Base-by-base conservation (phyloP, 495 filamentous ascomycete genomes). In the Penicillium bialowiezense region DNA sequence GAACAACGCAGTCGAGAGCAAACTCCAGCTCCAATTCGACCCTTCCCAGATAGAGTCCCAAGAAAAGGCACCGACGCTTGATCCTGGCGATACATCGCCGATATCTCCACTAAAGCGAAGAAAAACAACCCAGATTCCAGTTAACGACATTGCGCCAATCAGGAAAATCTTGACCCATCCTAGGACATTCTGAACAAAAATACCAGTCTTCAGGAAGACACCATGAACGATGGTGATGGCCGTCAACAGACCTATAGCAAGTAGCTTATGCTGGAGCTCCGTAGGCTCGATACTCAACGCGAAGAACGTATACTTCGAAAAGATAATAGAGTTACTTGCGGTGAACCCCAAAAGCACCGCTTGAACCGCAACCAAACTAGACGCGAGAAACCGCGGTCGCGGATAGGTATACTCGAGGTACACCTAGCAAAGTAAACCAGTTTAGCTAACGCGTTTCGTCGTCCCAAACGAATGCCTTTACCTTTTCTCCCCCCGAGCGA, bases 321-420 rank as follows among this genome's bases (percentile, higher is more conserved):
- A 75, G 17, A 75, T 55, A 21, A 75, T 72, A 44, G 70, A 70
- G 35, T 75, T 75, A 38, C 66, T 71, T 0, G 69, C 72, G 0
- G 84, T 87, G 51, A 89, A 89, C 0, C 86, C 86, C 2, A 90
- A 65, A 0, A 90, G 60, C 12, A 90, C 78, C 2, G 83, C 78
- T 38, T 89, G 81, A 5, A 84, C 76, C 1, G 84, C 83, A 31
- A 90, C 67, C 37, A 90, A 60, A 0, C 79, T 84, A 3, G 85
- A 85, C 0, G 84, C 84, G 14, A 91, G 74, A 54, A 86, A 89
- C 13, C 77, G 76, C 2, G 88, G 87, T 19, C 71, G 71, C 0
- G 77, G 81, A 66, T 89, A 91, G 0, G 83, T 82, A 63, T 83
- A 87, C 55, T 91, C 87, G 44, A 90, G 78, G 54, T 91, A 91